These are phyloP conservation scores for Takashimella koratensis DNA, from an alignment of 1,284 basidiomycete genomes.

Conservation along the genomic window DNA sequence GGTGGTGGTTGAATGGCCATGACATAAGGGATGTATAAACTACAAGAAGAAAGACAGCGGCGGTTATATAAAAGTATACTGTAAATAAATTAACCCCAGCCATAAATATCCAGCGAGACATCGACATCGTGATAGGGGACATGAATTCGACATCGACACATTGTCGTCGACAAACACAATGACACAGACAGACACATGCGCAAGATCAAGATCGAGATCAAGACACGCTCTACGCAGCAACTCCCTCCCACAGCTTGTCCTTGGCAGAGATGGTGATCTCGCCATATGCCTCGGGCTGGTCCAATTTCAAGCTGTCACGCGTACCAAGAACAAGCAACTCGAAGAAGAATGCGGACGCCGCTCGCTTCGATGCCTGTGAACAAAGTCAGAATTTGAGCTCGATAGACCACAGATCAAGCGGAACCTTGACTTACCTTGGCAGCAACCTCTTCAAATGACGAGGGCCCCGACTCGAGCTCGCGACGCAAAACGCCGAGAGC, in stretches of 20 bases:
- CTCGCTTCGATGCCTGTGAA: constrained; percentile 83
- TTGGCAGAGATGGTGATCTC: constrained; percentile 83
- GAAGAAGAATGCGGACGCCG: constrained; percentile 95
- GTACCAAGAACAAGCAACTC: constrained; percentile 92
- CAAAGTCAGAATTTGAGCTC: constrained; percentile 1
- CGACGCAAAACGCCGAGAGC: constrained; percentile 76
- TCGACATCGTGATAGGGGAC: not conserved
- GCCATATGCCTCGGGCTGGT: constrained; percentile 70
- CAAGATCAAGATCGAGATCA: too few relatives aligned
- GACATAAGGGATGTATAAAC: too few relatives aligned
- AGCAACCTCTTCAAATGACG: constrained; percentile 48
- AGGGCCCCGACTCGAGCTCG: constrained; percentile 57
- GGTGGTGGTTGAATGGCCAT: not conserved
- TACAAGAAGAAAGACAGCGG: too few relatives aligned
- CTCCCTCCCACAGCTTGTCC: constrained; percentile 59
- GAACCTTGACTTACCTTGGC: constrained; percentile 68
- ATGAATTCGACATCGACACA: too few relatives aligned
- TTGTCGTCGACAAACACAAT: too few relatives aligned
- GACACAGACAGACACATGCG: too few relatives aligned
- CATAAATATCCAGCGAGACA: too few relatives aligned
- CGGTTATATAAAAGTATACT: too few relatives aligned
- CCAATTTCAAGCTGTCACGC: constrained; percentile 77
- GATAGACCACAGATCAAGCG: too few relatives aligned
- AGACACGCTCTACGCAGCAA: not conserved
- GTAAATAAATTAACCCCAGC: too few relatives aligned